A percentile compares a stretch with the other conserved stretches of the same genome.
Conservation (phyloP, 768 basidiomycete genomes). For the Hericium alpestre region DNA sequence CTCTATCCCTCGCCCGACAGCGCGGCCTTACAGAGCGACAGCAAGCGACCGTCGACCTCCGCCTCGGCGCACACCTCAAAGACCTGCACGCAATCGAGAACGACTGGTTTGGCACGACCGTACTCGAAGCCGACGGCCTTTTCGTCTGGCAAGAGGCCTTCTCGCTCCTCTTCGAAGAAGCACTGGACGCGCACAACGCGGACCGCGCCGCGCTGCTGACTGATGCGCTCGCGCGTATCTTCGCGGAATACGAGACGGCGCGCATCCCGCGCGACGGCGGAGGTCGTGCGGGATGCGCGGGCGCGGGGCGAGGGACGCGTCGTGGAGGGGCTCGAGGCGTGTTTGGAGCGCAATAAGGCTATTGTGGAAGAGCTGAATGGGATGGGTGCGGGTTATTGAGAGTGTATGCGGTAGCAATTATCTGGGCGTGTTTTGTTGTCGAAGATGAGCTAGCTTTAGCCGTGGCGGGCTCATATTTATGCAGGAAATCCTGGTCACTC, state of each 20-base stretch:
- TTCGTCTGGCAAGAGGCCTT: slow-evolving; percentile 77
- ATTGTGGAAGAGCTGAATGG: slow-evolving; percentile 5
- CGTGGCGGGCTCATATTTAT: no score
- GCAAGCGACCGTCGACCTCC: slow-evolving; percentile 42
- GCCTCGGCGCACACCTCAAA: slow-evolving; percentile 48
- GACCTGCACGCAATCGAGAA: slow-evolving; percentile 64
- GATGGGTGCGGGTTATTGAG: no score
- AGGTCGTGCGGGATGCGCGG: slow-evolving; percentile 26
- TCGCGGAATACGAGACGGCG: slow-evolving; percentile 23
- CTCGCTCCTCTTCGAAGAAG: slow-evolving; percentile 43
- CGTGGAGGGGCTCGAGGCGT: slow-evolving; percentile 21
- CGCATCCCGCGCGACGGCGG: slow-evolving; percentile 27
- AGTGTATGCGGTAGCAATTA: no score
- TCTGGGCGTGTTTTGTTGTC: no score
- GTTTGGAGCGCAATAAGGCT: slow-evolving; percentile 20
- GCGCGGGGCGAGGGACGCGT: slow-evolving; percentile 26
- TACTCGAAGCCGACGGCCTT: slow-evolving; percentile 20
- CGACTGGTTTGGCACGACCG: slow-evolving; percentile 61
- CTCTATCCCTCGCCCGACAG: slow-evolving; percentile 26
- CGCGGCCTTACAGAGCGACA: slow-evolving; percentile 27
- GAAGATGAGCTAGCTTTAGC: no score
- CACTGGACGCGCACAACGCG: slow-evolving; percentile 33
- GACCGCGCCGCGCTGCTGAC: slow-evolving; percentile 18
- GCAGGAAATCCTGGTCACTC: no score
- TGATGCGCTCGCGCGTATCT: slow-evolving; percentile 20